Conservation (phyloP, 371 early-diverging fungal species). For the Phascolomyces articulosus region DNA sequence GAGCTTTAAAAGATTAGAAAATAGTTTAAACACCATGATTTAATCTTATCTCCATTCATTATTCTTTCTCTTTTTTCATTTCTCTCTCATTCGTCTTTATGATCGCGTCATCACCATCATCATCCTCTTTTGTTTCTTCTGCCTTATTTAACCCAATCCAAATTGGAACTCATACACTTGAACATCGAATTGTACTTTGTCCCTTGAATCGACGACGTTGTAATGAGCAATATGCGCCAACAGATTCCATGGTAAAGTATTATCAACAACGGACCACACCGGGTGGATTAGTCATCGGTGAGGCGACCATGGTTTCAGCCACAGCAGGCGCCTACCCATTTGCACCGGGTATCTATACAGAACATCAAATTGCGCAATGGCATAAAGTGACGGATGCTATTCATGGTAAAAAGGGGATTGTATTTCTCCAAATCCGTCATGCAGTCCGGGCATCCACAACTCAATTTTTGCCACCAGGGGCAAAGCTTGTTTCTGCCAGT, state of each 20-base stretch:
- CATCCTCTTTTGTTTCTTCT: background rate
- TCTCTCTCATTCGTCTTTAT: no score
- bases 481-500: slow-evolving; percentile 19
- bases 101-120: no score
- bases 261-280: slow-evolving; percentile 60
- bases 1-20: no score
- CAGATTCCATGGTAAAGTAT: slow-evolving; percentile 49
- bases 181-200: slow-evolving; percentile 59
- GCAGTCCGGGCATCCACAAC: slow-evolving; percentile 17
- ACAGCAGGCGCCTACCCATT: slow-evolving; percentile 38
- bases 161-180: slow-evolving; percentile 25
- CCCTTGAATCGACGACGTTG: slow-evolving; percentile 57
- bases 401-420: slow-evolving; percentile 56
- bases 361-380: slow-evolving; percentile 61
- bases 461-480: background rate
- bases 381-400: slow-evolving; percentile 59
- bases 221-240: slow-evolving; percentile 26
- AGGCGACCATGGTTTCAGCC: slow-evolving; percentile 55
- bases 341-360: slow-evolving; percentile 54
- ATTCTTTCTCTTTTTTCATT: no score
- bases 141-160: slow-evolving; percentile 32
- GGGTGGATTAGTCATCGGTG: slow-evolving; percentile 62
- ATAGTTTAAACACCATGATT: no score
- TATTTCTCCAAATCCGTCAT: slow-evolving; percentile 51
- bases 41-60: no score